Evolutionary conservation across 331 rosid genomes (phyloP), one percentile per base, ranked within the genome.

Genomic region (Ulmus americana): DNA sequence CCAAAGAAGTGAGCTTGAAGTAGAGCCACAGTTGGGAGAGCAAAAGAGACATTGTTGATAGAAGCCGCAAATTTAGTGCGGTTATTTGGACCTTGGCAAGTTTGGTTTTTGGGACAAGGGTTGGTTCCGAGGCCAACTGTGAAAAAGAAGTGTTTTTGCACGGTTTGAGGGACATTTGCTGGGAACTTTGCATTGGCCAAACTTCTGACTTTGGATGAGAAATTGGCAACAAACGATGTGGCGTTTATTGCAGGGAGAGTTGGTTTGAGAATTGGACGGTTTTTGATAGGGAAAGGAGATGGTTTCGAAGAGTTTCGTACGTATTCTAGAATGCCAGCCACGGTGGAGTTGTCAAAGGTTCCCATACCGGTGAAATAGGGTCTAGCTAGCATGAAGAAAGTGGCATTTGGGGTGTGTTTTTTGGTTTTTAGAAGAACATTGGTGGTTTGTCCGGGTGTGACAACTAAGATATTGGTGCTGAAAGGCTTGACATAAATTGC

Each of bases 401-500:
- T 46, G 46, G 80, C 69, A 14, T 76, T 73, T 13, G 78, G 77
- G 61, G 18, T 14, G 0, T 43, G 13, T 0, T 72, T 47, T 39
- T 77, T 74, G 10, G 83, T 78, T 15, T 68, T 61, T 7, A 81
- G 76, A 46, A 81, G 78, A n/a, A 77, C 71, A 35, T 68, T 81
- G 12, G 81, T 64, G 74, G 86, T 81, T 43, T 81, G 86, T 7
- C 83, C 86, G 11, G 86, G 78, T 8, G 72, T 28, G 9, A 82
- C 18, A 48, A 72, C 6, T 18, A 82, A 4, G 13, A 67, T 10
- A 39, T 75, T 44, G 55, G 86, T 68, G 38, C 39, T n/a, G 57
- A 82, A 72, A 0, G 81, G 83, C 41, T 82, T 82, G 6, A 69
- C 56, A 12, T 82, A 82, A n/a, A 61, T 5, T 7, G 81, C 86